These are phyloP conservation scores for Funneliformis caledonium DNA, from an alignment of 371 early-diverging fungal genomes.

Conservation along the genomic window DNA sequence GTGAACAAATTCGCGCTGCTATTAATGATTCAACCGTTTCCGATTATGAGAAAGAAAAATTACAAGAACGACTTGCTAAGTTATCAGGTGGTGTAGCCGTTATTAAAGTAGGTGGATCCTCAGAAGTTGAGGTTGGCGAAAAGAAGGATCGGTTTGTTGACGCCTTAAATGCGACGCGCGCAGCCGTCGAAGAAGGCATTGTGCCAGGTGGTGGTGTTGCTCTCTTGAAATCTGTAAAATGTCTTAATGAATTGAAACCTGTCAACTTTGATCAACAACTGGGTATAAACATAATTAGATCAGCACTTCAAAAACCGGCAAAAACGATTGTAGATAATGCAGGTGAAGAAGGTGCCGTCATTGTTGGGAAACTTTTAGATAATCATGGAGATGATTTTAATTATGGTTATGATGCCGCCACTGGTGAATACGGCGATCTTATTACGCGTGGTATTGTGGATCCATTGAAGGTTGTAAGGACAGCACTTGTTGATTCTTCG, in stretches of 20 bases:
- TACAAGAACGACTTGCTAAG: constrained; percentile 98
- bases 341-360: constrained; percentile 95
- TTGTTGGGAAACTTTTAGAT: constrained; percentile 93
- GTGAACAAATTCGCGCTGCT: constrained; percentile 94
- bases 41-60: constrained; percentile 97
- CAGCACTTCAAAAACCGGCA: constrained; percentile 92
- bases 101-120: constrained; percentile 95
- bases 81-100: constrained; percentile 98
- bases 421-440: constrained; percentile 92
- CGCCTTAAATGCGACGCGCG: constrained; percentile 97
- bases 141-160: constrained; percentile 99
- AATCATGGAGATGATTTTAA: constrained; percentile 74
- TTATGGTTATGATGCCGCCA: constrained; percentile 93
- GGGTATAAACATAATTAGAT: constrained; percentile 92
- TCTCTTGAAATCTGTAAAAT: constrained; percentile 87
- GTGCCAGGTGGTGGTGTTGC: constrained; percentile 98
- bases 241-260: constrained; percentile 77
- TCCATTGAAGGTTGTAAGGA: constrained; percentile 97
- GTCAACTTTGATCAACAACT: constrained; percentile 98
- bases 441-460: constrained; percentile 95
- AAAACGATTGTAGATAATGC: constrained; percentile 96
- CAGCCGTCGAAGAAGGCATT: constrained; percentile 98
- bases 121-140: constrained; percentile 98
- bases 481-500: constrained; percentile 92
- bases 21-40: constrained; percentile 81